Evolutionary conservation across 106 monocot genomes (phyloP).

Genomic region (Phalaenopsis aphrodite): DNA sequence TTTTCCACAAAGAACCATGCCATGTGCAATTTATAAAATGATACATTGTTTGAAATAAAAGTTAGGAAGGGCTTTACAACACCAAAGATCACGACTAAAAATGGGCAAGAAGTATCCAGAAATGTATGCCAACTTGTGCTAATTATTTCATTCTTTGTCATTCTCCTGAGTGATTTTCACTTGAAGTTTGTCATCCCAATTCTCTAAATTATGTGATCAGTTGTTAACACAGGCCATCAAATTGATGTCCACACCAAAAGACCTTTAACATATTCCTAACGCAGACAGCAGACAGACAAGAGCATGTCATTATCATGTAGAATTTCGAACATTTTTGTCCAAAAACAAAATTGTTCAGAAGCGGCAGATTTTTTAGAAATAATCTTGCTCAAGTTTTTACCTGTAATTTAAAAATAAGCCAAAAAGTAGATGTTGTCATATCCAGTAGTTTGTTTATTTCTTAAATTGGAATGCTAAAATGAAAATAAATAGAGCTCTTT

Average conservation of each 20-base stretch:
- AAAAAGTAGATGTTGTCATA: neutral
- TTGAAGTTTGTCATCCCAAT: neutral
- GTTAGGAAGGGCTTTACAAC: no score
- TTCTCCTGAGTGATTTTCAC: neutral
- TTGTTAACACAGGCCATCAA: neutral
- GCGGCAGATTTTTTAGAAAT: neutral
- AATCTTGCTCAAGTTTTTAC: neutral
- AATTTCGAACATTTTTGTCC: neutral
- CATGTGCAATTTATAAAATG: no score
- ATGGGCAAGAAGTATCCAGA: neutral
- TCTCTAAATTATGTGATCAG: neutral
- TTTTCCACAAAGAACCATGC: no score
- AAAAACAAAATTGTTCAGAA: neutral
- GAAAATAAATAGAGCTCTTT: neutral
- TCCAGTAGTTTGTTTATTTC: neutral
- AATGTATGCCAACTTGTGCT: neutral
- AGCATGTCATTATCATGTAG: conserved; percentile 1
- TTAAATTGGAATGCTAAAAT: neutral
- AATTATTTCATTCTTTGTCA: neutral
- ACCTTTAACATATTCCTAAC: neutral
- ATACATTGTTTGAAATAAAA: no score
- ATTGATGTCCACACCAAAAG: neutral
- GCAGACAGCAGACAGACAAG: neutral
- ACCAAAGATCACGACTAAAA: neutral
- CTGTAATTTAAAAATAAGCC: neutral